Base-by-base conservation (phyloP, 768 basidiomycete genomes). In the Mrakia blollopis region DNA sequence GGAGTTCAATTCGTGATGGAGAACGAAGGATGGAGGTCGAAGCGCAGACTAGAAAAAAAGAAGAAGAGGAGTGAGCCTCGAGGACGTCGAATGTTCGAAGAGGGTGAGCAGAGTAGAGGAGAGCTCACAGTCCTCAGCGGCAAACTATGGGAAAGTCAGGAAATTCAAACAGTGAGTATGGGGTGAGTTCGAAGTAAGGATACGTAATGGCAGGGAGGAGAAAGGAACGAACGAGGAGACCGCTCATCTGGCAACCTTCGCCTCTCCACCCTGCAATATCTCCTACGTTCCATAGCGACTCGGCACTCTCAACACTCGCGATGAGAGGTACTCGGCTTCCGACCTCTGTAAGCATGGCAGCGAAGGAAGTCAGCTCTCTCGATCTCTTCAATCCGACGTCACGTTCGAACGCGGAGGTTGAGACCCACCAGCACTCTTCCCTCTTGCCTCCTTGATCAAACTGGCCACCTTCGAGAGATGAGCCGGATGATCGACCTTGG, bases 51-150 rank as follows among this genome's bases (percentile, higher is more conserved):
- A 3, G 6, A 57, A 18, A 10, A n/a, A 63, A 32, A 2, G 71
- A 14, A 37, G 10, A 50, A 16, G 47, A 41, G 7, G 50, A 71
- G 57, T 18, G 8, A 44, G 69, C 39, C 2, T 52, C 39, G 25
- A 32, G 11, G 50, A 44, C 21, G 28, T 30, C 18, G 3, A 7
- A 1, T 30, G 23, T 14, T 14, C 54, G 75, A 13, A 44, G 23
- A 50, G 52, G 21, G 1, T 6, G 52, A 54, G 52, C 37, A n/a
- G 28, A 37, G n/a, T 23, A 5, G 61, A 32, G 37, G 16, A 2
- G 9, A 65, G 81, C 87, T 79, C 83, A 94, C 93, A 96, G 81
- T 98, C 94, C 85, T 98, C 94, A 30, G 94, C 92, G 3, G 92
- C 94, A 82, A 97, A 98, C 94, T 96, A 80, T 11, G 39, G 39